A percentile compares a stretch with the other conserved stretches of the same genome.
Conservation (phyloP, 345 rosid genomes). For the Brassica juncea region DNA sequence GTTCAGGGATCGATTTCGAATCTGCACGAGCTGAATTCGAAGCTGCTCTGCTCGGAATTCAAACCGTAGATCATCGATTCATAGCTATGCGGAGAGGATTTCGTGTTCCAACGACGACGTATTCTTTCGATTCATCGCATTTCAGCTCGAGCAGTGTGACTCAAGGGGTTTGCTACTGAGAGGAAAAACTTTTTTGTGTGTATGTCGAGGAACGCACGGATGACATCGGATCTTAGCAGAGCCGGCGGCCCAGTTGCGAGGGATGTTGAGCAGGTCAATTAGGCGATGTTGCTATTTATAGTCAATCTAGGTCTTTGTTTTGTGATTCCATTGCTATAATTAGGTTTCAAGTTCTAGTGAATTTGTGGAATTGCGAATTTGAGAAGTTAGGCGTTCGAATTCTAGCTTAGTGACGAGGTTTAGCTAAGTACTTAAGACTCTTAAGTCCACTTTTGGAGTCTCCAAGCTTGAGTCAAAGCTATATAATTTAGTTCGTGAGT, state of each 20-base stretch:
- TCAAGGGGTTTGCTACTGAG: slow-evolving; percentile 44
- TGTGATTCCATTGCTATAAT: not conserved
- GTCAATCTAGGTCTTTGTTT: slow-evolving; percentile 24
- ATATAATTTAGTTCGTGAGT: not conserved
- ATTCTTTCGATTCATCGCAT: slow-evolving; percentile 14
- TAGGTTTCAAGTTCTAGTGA: not conserved
- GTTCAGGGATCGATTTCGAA: slow-evolving; percentile 29
- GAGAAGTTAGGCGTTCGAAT: not conserved
- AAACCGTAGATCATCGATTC: slow-evolving; percentile 20
- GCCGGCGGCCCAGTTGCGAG: slow-evolving; percentile 77
- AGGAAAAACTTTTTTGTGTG: slow-evolving; percentile 19
- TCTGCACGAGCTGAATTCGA: slow-evolving; percentile 32
- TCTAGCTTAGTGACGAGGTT: not conserved
- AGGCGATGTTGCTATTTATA: slow-evolving; percentile 25
- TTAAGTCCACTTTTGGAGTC: not conserved
- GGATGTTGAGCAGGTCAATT: slow-evolving; percentile 80
- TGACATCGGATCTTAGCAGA: slow-evolving; percentile 91
- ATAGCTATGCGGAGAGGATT: slow-evolving; percentile 15
- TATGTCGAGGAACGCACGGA: slow-evolving; percentile 65
- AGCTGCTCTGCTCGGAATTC: slow-evolving; percentile 14
- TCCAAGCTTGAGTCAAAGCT: slow-evolving; percentile 1
- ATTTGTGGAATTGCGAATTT: not conserved
- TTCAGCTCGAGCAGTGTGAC: slow-evolving; percentile 38
- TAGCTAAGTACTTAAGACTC: not conserved
- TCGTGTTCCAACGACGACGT: slow-evolving; percentile 7